Base-by-base conservation (phyloP, 768 basidiomycete genomes). In the Amanita pseudoporphyria region DNA sequence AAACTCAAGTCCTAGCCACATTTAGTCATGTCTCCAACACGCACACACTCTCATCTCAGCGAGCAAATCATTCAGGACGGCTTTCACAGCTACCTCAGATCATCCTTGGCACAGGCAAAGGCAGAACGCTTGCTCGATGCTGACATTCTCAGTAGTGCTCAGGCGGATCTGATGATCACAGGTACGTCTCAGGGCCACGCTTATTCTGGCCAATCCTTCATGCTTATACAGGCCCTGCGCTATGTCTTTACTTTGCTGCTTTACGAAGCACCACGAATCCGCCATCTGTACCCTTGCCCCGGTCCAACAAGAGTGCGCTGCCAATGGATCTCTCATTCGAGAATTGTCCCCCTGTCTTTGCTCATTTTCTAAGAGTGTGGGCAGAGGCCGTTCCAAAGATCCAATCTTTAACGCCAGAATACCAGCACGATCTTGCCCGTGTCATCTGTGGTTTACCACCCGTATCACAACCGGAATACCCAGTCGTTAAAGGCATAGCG, bases 181-280 rank as follows among this genome's bases (percentile, higher is more conserved):
- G 88, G 89, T 81, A 44, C 37, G 51, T 51, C 39, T 21, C 26
- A 28, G 28, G 10, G 12, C 19, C 16, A 36, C 32, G 21, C 10
- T 21, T 21, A 19, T 9, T 6, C 30, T 12, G 0, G 9, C n/a
- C 6, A 9, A 24, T 13, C n/a, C 13, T 2, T 40, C 13, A 19
- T 42, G 1, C 7, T 53, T 37, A 39, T 5, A 24, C 18, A 82
- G 87, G 87, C 0, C 89, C 89, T 12, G 86, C 89, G 0, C 69
- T 93, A 12, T 87, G 84, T 53, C 72, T 93, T 0, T 92, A 87
- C 65, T 93, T 90, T 63, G 86, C 87, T 0, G 88, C 90, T 0
- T 68, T 92, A 5, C 72, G 87, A 21, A 83, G 77, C 26, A 83
- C 79, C 0, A 87, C 86, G 10, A 65, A 74, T 28, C 88, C 90